phyloP scores from a whole-genome alignment of 1,284 basidiomycete species.

The Cutaneotrichosporon spelunceum region DNA sequence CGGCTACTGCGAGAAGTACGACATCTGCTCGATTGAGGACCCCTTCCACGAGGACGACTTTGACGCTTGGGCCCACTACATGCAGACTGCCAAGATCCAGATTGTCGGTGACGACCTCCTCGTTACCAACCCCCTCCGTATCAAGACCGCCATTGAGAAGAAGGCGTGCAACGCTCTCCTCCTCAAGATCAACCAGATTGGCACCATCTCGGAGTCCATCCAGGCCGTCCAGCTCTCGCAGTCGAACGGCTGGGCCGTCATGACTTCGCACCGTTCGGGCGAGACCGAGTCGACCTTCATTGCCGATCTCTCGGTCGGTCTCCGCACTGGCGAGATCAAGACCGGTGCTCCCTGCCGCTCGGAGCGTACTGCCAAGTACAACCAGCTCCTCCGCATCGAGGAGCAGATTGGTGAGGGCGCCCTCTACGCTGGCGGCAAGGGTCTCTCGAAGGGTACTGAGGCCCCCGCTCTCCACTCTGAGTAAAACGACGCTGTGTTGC shows the following conservation, averaged over 20 bases:
- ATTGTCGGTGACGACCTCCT: slow-evolving; percentile 98
- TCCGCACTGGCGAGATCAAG: slow-evolving; percentile 57
- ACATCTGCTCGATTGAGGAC: slow-evolving; percentile 96
- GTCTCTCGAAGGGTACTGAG: slow-evolving; percentile 70
- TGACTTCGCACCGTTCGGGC: slow-evolving; percentile 98
- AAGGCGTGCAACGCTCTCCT: slow-evolving; percentile 99
- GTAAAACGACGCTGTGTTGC: slow-evolving; percentile 14
- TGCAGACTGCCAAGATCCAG: slow-evolving; percentile 58
- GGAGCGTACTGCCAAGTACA: slow-evolving; percentile 56
- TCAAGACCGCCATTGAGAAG: slow-evolving; percentile 99
- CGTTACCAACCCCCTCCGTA: slow-evolving; percentile 89
- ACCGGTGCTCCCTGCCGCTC: slow-evolving; percentile 16
- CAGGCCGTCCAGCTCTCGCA: slow-evolving; percentile 83
- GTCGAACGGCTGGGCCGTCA: slow-evolving; percentile 97
- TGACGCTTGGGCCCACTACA: slow-evolving; percentile 96
- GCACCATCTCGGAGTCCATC: slow-evolving; percentile 96
- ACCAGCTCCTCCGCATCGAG: slow-evolving; percentile 85
- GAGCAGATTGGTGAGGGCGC: slow-evolving; percentile 67
- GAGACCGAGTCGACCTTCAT: slow-evolving; percentile 97
- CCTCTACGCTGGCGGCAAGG: slow-evolving; percentile 72
- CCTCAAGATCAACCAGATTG: slow-evolving; percentile 99
- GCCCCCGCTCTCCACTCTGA: slow-evolving; percentile 62
- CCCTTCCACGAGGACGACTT: slow-evolving; percentile 99
- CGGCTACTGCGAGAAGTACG: slow-evolving; percentile 82
- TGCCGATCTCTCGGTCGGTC: slow-evolving; percentile 92